phyloP scores from a whole-genome alignment of 306 rosid species.

The Morella rubra region DNA sequence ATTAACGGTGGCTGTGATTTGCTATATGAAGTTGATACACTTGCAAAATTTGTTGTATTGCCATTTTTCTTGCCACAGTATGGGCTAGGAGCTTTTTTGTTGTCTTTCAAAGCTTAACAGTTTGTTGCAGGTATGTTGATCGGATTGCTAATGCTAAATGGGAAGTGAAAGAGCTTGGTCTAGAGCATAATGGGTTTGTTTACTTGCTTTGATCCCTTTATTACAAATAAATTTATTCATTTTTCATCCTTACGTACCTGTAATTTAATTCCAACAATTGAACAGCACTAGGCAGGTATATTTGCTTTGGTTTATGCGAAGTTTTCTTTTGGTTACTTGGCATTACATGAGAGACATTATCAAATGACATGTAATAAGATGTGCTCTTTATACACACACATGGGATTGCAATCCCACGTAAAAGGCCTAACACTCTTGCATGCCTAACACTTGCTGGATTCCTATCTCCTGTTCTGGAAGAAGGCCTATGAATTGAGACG shows the following conservation, averaged over 20 bases:
- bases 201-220: constrained; percentile 28
- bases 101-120: no score
- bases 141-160: constrained; percentile 34
- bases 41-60: no score
- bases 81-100: background rate
- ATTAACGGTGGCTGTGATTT: background rate
- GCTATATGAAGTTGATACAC: no score
- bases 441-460: background rate
- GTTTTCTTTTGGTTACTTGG: background rate
- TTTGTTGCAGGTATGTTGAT: background rate
- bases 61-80: no score
- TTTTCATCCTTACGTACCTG: constrained; percentile 22
- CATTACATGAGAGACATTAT: background rate
- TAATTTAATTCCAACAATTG: background rate
- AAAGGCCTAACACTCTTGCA: background rate
- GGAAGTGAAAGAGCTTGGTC: constrained; percentile 22
- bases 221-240: background rate
- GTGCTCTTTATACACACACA: background rate
- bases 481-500: background rate
- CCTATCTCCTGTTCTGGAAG: background rate
- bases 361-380: background rate
- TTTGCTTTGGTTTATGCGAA: constrained; percentile 12
- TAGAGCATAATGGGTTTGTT: constrained; percentile 34
- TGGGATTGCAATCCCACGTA: background rate
- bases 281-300: background rate